Evolutionary conservation across 805 yeast species (phyloP).

Genomic region (Ogataea nakhonphanomensis): DNA sequence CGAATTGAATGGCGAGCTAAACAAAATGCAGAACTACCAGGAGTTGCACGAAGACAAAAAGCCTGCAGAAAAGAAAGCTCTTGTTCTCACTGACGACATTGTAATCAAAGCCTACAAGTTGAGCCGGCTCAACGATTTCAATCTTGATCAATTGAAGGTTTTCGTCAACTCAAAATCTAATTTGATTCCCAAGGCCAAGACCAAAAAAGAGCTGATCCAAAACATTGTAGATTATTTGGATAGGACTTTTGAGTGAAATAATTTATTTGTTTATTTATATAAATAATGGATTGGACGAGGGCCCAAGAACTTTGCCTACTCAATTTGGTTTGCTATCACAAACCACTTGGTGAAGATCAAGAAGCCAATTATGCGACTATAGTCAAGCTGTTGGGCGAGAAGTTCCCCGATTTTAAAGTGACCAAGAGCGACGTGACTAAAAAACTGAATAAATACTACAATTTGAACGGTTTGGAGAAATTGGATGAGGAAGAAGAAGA

Average conservation of each 20-base stretch:
- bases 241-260: constrained; percentile 6
- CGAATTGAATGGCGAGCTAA: constrained; percentile 21
- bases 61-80: constrained; percentile 14
- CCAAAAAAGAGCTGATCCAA: constrained; percentile 42
- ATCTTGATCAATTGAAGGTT: constrained; percentile 41
- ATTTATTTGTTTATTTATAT: constrained; percentile 1
- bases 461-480: constrained; percentile 25
- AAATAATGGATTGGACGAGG: constrained; percentile 21
- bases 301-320: constrained; percentile 24
- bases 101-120: constrained; percentile 42
- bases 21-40: constrained; percentile 23
- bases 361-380: constrained; percentile 16
- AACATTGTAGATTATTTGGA: constrained; percentile 34
- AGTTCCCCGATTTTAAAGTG: constrained; percentile 17
- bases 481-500: constrained; percentile 18
- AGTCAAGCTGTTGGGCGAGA: constrained; percentile 17
- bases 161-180: constrained; percentile 37
- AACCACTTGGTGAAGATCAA: constrained; percentile 27
- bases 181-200: constrained; percentile 35
- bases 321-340: constrained; percentile 26
- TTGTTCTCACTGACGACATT: constrained; percentile 35
- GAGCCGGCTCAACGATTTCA: constrained; percentile 33
- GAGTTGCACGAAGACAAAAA: constrained; percentile 12
- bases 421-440: constrained; percentile 15
- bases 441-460: constrained; percentile 26